Conservation (phyloP, 2,329 filamentous ascomycete genomes). For the Nigrograna mackinnonii region DNA sequence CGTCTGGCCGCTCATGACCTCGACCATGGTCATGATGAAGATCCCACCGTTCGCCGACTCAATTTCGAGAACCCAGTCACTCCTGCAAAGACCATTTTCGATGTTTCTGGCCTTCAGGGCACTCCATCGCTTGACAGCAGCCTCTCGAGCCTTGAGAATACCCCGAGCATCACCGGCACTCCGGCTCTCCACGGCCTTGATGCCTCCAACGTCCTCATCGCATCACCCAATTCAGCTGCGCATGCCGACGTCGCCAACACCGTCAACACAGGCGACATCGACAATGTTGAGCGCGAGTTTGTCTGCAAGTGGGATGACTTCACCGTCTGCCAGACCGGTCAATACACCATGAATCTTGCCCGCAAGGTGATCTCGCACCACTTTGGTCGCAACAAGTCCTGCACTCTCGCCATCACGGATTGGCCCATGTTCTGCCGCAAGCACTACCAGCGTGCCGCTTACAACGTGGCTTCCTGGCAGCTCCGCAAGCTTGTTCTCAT, state of each 20-base stretch:
- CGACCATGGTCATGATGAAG: not conserved
- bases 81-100: too few species aligned
- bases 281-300: conserved; percentile 26
- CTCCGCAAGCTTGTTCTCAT: conserved; percentile 36
- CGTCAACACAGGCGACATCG: conserved; percentile 2
- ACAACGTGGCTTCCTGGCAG: conserved; percentile 39
- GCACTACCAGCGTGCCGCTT: conserved; percentile 45
- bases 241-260: not conserved
- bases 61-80: too few species aligned
- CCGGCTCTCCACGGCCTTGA: not conserved
- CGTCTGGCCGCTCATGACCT: not conserved
- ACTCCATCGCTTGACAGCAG: not conserved
- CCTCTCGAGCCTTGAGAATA: too few species aligned
- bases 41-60: too few species aligned
- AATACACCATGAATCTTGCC: conserved; percentile 33
- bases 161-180: too few species aligned
- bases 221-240: too few species aligned
- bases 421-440: conserved; percentile 44
- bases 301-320: conserved; percentile 35
- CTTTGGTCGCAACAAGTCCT: conserved; percentile 44
- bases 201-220: not conserved
- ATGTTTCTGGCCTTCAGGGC: too few species aligned
- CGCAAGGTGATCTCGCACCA: conserved; percentile 45
- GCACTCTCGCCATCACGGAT: conserved; percentile 28
- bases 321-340: conserved; percentile 33